phyloP scores from a whole-genome alignment of 768 basidiomycete genomes.

The Auricularia cornea region DNA sequence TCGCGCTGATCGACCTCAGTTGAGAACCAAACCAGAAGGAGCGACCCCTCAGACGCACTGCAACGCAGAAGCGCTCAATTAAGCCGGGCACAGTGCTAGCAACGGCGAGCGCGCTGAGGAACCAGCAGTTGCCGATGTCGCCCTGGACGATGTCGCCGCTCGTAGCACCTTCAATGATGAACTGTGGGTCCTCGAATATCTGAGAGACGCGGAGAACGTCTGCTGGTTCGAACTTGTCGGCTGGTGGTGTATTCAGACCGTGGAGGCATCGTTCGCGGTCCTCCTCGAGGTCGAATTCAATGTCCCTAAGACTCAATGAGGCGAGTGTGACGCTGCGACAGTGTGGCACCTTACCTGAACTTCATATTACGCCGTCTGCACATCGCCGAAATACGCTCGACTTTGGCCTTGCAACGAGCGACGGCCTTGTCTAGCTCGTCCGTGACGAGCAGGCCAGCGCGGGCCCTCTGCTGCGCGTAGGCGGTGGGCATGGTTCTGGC shows the following conservation, averaged over 20 bases:
- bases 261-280: conserved; percentile 33
- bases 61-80: conserved; percentile 46
- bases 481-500: neutral
- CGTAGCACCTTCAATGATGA: conserved; percentile 25
- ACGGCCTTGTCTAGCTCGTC: conserved; percentile 39
- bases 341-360: conserved; percentile 39
- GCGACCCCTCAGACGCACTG: conserved; percentile 21
- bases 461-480: conserved; percentile 7
- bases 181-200: conserved; percentile 43
- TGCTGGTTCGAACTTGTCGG: conserved; percentile 21
- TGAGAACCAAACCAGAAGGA: neutral
- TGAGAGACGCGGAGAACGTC: conserved; percentile 42
- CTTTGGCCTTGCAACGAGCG: conserved; percentile 37
- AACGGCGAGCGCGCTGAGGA: conserved; percentile 43
- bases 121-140: conserved; percentile 44
- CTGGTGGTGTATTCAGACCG: conserved; percentile 21
- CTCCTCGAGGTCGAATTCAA: conserved; percentile 46
- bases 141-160: conserved; percentile 44
- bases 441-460: conserved; percentile 36
- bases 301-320: conserved; percentile 31
- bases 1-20: conserved; percentile 29
- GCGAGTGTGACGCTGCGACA: neutral
- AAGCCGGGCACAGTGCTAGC: conserved; percentile 36
- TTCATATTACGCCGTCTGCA: conserved; percentile 42
- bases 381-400: conserved; percentile 35